Evolutionary conservation across 148 eudicot genomes (phyloP), one percentile per base, ranked within the genome.

Genomic region (Chenopodium suecicum): DNA sequence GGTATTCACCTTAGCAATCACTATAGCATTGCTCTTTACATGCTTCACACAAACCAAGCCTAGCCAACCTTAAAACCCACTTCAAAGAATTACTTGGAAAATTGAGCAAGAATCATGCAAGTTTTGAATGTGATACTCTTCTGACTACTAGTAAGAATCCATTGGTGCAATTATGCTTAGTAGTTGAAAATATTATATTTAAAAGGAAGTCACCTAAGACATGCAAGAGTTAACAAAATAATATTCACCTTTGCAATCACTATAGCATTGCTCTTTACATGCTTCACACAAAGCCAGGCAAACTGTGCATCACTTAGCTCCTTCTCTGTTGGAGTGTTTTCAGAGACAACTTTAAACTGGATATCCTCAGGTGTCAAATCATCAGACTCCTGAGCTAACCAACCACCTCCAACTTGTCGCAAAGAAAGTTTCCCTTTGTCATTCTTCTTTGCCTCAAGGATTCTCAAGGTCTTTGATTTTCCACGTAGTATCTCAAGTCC

Each of bases 201-300:
- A 20, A 7, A n/a, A 56, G 66, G 56, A 65, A 27, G 9, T 31
- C 5, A 4, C 13, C 14, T 2, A 19, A 31, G 9, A 70, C 10
- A 54, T 10, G 29, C 32, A 47, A 37, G 29, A 25, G 32, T 46
- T 20, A 29, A 34, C 20, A 22, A 16, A 34, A 63, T 56, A 14
- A 2, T 62, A n/a, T 78, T 84, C 34, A 94, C 99, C 98, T 97
- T 97, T 27, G 99, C 97, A 82, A 97, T 90, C 46, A 92, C 98
- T 70, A 97, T 97, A 58, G 97, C 99, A 82, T 97, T 97, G 91
- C 99, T 97, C 87, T 97, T 97, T 75, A 97, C 98, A 68, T 97
- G 99, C 91, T 97, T 97, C 47, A 85, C 99, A 80, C 99, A 97
- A 60, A 97, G 85, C 99, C 96, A 97, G 13, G 99, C 99, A 84